Evolutionary conservation across 805 yeast species (phyloP).

Genomic region (Wickerhamiella occidentalis): DNA sequence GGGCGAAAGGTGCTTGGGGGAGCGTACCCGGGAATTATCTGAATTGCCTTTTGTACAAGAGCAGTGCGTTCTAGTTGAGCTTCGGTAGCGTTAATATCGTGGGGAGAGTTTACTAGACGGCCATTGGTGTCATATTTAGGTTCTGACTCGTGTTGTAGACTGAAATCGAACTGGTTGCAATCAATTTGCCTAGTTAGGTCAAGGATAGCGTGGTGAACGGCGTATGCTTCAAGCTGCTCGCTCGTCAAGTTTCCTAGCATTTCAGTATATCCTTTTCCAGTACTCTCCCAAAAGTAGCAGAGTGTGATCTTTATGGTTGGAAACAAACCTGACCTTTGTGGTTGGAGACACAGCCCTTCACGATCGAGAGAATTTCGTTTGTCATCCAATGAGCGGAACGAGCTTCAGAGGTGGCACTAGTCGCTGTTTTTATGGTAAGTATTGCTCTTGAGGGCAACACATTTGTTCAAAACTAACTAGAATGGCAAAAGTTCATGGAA

Average conservation of each 20-base stretch:
- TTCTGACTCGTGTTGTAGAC: conserved; percentile 27
- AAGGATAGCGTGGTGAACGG: conserved; percentile 55
- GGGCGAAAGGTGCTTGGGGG: conserved; percentile 71
- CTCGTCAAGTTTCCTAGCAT: conserved; percentile 38
- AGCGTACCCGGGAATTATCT: conserved; percentile 57
- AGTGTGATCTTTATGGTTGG: too few relatives aligned
- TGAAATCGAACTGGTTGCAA: neutral
- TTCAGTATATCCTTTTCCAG: too few relatives aligned
- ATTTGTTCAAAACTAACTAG: conserved; percentile 16
- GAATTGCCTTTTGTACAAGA: conserved; percentile 63
- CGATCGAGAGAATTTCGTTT: neutral
- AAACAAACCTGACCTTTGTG: neutral
- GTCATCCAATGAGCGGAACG: conserved; percentile 19
- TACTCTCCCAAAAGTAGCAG: too few relatives aligned
- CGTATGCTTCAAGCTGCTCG: conserved; percentile 71
- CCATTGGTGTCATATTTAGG: conserved; percentile 81
- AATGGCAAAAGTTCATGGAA: conserved; percentile 37
- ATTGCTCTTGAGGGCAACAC: neutral
- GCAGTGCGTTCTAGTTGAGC: conserved; percentile 70
- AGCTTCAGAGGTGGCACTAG: conserved; percentile 33
- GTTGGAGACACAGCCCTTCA: conserved; percentile 1
- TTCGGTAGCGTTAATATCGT: neutral
- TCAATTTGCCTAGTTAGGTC: conserved; percentile 55
- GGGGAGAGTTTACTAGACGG: conserved; percentile 33
- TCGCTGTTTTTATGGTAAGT: conserved; percentile 36